phyloP scores from a whole-genome alignment of 495 filamentous ascomycete genomes.

The Massariosphaeria phaeospora region DNA sequence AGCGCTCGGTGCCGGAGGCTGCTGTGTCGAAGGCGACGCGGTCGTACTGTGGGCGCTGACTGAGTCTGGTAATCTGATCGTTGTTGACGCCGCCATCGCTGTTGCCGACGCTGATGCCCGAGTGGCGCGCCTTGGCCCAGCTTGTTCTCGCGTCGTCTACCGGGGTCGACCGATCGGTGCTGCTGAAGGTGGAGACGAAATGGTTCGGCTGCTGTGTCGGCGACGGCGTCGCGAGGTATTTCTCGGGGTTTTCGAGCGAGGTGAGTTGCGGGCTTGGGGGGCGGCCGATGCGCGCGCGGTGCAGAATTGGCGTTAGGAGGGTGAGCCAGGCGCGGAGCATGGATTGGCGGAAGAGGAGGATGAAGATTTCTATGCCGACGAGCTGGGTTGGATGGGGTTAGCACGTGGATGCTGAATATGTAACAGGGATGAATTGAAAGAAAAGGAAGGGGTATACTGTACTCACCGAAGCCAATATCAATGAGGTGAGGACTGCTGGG shows the following conservation, averaged over 20 bases:
- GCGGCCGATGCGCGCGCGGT: slow-evolving; percentile 2
- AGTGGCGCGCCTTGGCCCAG: no score
- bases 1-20: no score
- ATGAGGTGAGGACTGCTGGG: slow-evolving; percentile 25
- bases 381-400: no score
- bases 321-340: slow-evolving; percentile 39
- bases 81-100: no score
- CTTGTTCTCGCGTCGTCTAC: no score
- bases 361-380: slow-evolving; percentile 37
- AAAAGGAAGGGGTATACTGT: not conserved
- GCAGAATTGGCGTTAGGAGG: slow-evolving; percentile 23
- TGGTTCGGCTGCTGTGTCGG: not conserved
- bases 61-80: no score
- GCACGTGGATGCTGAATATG: no score
- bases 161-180: no score
- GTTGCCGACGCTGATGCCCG: no score
- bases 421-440: no score
- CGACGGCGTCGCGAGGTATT: not conserved
- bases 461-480: slow-evolving; percentile 37
- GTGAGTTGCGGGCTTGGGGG: slow-evolving; percentile 19
- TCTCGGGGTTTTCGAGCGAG: slow-evolving; percentile 23
- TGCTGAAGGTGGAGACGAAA: not conserved
- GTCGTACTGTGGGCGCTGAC: no score
- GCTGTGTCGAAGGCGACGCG: no score
- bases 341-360: slow-evolving; percentile 38